Percentiles rank a stretch among this genome's conserved stretches.
Evolutionary conservation across 805 yeast species (phyloP).

Genomic region (Candida xiaguanensis): DNA sequence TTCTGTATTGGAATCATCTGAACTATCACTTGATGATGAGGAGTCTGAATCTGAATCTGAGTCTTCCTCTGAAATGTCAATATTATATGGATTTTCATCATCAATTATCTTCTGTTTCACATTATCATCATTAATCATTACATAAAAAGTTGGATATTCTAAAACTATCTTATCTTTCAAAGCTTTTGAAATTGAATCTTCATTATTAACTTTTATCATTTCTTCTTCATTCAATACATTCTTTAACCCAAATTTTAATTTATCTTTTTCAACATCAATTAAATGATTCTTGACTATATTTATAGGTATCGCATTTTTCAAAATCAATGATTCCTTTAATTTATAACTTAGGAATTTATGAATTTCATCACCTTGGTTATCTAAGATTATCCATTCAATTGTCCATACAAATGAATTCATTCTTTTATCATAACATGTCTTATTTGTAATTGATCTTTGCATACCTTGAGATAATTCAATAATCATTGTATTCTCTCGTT

Average conservation of each 20-base stretch:
- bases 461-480: slow-evolving; percentile 66
- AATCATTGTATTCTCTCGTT: slow-evolving; percentile 65
- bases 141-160: slow-evolving; percentile 72
- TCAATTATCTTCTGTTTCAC: slow-evolving; percentile 13
- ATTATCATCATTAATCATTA: slow-evolving; percentile 22
- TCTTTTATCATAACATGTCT: slow-evolving; percentile 66
- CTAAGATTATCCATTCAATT: slow-evolving; percentile 61
- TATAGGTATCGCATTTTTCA: slow-evolving; percentile 42
- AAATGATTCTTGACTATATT: slow-evolving; percentile 22
- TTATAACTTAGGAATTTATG: slow-evolving; percentile 42
- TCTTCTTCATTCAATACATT: slow-evolving; percentile 26
- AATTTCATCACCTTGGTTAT: slow-evolving; percentile 20
- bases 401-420: slow-evolving; percentile 71
- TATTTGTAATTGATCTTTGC: slow-evolving; percentile 62
- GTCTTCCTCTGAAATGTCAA: slow-evolving; percentile 13
- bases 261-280: slow-evolving; percentile 12
- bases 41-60: slow-evolving; percentile 9
- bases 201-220: slow-evolving; percentile 34
- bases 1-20: slow-evolving; percentile 7
- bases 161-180: slow-evolving; percentile 59
- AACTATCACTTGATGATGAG: slow-evolving; percentile 10
- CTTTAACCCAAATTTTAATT: slow-evolving; percentile 29
- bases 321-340: slow-evolving; percentile 31
- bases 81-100: slow-evolving; percentile 17
- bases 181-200: slow-evolving; percentile 41